Evolutionary conservation across 2,329 filamentous ascomycete genomes (phyloP), one percentile per base, ranked within the genome.

Genomic region (Talaromyces sp.): DNA sequence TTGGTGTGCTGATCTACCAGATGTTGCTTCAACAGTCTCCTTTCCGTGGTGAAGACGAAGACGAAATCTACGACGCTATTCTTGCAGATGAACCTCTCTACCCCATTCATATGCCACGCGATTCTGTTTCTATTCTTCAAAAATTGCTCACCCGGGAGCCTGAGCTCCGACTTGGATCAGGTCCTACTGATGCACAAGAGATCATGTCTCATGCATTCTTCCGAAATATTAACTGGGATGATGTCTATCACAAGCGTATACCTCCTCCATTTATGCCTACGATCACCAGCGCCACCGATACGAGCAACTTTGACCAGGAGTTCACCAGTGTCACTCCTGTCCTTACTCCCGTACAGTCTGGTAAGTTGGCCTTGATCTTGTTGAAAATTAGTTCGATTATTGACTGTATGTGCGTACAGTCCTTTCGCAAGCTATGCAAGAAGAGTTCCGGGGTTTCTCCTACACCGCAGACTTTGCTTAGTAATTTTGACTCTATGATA

Each of bases 181-280:
- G 95, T 3, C 94, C 95, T 2, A 98, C 95, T 0, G 95, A 99
- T 79, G 95, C 95, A 3, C 93, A 98, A 79, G 95, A 99, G 79
- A 90, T 99, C 75, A 99, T 99, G 95, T 96, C 89, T 75, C 95
- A 99, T 78, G 92, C 95, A 1, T 99, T 99, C 84, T 99, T 99
- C 84, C 86, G 93, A 68, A 96, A 95, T 76, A 91, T 98, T 77
- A 96, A 95, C 80, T 99, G 95, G 95, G 95, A 99, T 70, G 95
- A 99, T 75, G 93, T 99, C 67, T 98, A 97, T 78, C 87, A 97
- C 81, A 99, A 98, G 87, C 87, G 92, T 41, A 88, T 97, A 22
- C 86, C 89, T 62, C 90, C 95, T 62, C 95, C 95, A 0, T 98
- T 97, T 82, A 79, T 93, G 78, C 95, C 95, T 19, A 87, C 87